Conservation (phyloP, 768 basidiomycete species). For the Lyophyllum atratum region DNA sequence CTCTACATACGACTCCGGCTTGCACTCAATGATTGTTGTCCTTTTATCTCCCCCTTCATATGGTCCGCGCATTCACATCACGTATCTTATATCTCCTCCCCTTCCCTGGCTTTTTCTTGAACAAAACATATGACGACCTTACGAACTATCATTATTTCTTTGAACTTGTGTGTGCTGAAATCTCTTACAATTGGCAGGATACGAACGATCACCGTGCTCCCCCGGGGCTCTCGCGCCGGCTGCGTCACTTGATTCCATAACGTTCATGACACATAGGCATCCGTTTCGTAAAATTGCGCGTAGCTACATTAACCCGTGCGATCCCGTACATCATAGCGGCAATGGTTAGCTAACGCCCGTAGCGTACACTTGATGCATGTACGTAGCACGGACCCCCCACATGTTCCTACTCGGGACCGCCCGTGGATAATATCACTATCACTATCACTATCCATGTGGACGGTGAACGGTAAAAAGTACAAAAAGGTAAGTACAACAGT, state of each 20-base stretch:
- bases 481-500: neutral
- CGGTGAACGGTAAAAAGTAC: neutral
- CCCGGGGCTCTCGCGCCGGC: too few species aligned
- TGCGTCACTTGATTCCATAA: too few species aligned
- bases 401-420: too few species aligned
- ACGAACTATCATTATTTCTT: constrained; percentile 19
- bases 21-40: neutral
- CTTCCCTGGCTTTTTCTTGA: neutral
- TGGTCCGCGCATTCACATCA: neutral
- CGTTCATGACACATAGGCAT: too few species aligned
- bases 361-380: too few species aligned
- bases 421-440: neutral
- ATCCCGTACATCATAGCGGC: neutral
- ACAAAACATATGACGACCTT: neutral
- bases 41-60: neutral
- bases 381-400: too few species aligned
- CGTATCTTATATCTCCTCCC: neutral
- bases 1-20: neutral
- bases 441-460: neutral
- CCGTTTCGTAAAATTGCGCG: neutral
- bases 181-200: neutral
- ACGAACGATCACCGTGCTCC: too few species aligned
- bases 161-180: neutral
- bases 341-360: too few species aligned
- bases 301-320: neutral